Evolutionary conservation across 192 early-diverging fungal species (phyloP), one percentile per base, ranked within the genome.

Genomic region (Martensiomyces pterosporus): DNA sequence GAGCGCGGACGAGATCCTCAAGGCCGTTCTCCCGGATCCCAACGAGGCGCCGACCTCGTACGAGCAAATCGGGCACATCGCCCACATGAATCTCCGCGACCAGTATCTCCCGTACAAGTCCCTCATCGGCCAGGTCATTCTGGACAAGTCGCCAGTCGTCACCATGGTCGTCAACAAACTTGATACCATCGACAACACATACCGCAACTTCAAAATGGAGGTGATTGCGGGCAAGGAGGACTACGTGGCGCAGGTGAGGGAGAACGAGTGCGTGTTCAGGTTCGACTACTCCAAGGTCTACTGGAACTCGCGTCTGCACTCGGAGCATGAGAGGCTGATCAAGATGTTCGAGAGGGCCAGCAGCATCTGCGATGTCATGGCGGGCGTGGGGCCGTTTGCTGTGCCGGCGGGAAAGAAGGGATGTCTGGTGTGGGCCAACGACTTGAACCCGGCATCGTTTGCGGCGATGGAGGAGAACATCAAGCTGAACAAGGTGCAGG

Each of bases 231-330:
- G 95, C 25, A 77, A 84, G n/a, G 65, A 85, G 26, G 78, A 96
- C 49, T 88, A 91, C 76, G 67, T 93, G 32, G 87, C 93, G 0
- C 84, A 89, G 60, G 77, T 94, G 62, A 82, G 84, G 44, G 97
- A 99, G 57, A 89, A 90, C 63, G 84, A 83, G 14, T 97, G 94
- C 73, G 77, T 65, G 47, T 97, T 98, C 66, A 65, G 77, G 39
- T 91, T 99, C 49, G 95, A 99, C 51, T 97, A 94, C 60, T 90
- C 94, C 12, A 82, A 88, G 45, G 97, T 99, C 4, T 99, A 99
- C 70, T 99, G 97, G 97, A 99, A 99, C 77, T 96, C 94, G 4
- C 82, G 97, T 9, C 79, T 99, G 42, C 93, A 97, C 52, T 69
- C 79, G 0, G 97, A 99, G 55, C 97, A 99, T 48, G 86, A 91